phyloP scores from a whole-genome alignment of 1,284 basidiomycete genomes.

The Amylostereum areolatum region DNA sequence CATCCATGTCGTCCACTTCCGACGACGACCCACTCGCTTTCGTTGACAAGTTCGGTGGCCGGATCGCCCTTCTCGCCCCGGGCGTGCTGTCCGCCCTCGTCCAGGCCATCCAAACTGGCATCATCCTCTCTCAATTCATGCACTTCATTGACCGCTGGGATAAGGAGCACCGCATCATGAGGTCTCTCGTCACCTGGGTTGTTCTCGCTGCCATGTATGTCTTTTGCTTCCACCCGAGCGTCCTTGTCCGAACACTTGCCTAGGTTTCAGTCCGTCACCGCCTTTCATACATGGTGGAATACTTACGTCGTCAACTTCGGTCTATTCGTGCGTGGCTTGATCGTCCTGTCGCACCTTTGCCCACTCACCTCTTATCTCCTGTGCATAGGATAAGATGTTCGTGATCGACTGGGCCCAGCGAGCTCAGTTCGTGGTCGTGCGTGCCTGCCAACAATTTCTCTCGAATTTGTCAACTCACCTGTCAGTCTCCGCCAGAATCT shows the following conservation, averaged over 20 bases:
- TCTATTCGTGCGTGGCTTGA: neutral
- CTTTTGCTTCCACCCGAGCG: neutral
- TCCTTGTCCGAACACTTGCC: neutral
- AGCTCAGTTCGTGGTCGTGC: too few species aligned
- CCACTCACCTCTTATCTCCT: neutral
- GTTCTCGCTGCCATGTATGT: neutral
- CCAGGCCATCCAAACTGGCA: neutral
- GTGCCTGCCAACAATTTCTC: neutral
- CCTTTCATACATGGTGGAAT: neutral
- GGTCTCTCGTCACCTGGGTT: neutral
- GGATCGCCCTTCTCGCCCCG: neutral
- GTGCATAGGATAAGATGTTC: neutral
- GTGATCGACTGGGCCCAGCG: neutral
- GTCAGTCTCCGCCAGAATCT: neutral
- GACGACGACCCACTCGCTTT: constrained; percentile 36
- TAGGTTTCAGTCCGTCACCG: neutral
- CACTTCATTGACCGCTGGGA: neutral
- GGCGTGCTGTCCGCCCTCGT: neutral
- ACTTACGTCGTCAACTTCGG: neutral
- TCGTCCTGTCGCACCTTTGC: neutral
- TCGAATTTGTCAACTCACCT: neutral
- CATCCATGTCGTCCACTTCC: too few species aligned
- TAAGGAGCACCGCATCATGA: neutral
- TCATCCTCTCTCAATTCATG: neutral
- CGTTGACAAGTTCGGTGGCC: constrained; percentile 25